Conservation (phyloP, 2,329 filamentous ascomycete genomes). For the Hypoxylon sp. region DNA sequence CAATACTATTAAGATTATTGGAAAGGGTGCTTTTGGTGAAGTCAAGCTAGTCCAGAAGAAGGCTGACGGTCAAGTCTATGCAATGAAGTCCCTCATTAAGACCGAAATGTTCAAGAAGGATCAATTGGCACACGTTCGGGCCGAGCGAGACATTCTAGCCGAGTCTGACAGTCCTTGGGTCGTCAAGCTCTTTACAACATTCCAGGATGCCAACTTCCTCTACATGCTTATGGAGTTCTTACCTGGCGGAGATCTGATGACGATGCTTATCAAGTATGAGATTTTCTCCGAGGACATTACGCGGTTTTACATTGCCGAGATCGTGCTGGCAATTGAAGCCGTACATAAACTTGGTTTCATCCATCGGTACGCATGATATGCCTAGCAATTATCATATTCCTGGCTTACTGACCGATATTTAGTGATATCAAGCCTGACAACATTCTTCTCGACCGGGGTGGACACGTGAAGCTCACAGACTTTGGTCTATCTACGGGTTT, state of each 20-base stretch:
- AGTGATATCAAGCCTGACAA: slow-evolving; percentile 99
- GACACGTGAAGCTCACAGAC: slow-evolving; percentile 98
- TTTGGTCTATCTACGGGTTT: slow-evolving; percentile 98
- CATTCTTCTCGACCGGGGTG: slow-evolving; percentile 92
- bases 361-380: slow-evolving; percentile 78
- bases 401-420: slow-evolving; percentile 65
- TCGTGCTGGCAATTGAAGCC: slow-evolving; percentile 97
- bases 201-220: slow-evolving; percentile 95
- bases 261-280: slow-evolving; percentile 99
- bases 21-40: slow-evolving; percentile 98
- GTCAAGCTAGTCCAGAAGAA: slow-evolving; percentile 98
- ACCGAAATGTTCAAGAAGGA: slow-evolving; percentile 99
- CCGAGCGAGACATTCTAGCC: slow-evolving; percentile 96
- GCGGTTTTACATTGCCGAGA: slow-evolving; percentile 98
- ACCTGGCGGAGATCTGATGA: slow-evolving; percentile 98
- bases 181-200: slow-evolving; percentile 97
- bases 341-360: slow-evolving; percentile 99
- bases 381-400: background rate
- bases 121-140: slow-evolving; percentile 95
- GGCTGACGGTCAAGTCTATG: slow-evolving; percentile 96
- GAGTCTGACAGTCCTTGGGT: slow-evolving; percentile 99
- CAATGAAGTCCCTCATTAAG: slow-evolving; percentile 98
- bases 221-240: slow-evolving; percentile 99
- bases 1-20: slow-evolving; percentile 96
- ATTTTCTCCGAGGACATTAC: slow-evolving; percentile 99